These are phyloP conservation scores for Pseudonitzschia multiseries DNA, from an alignment of 108 stramenopile genomes.

Conservation along the genomic window DNA sequence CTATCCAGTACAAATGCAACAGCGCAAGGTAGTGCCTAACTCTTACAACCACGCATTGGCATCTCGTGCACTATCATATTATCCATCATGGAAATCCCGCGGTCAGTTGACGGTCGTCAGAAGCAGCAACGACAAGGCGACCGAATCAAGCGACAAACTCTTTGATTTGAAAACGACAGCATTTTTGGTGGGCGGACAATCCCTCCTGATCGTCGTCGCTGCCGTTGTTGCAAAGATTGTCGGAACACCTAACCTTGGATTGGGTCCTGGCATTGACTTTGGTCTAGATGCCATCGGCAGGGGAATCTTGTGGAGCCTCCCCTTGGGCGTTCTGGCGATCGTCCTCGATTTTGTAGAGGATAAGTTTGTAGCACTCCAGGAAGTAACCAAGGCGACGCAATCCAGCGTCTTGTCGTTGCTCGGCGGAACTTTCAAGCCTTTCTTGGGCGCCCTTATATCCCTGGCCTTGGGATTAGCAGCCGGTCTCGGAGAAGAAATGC, in stretches of 20 bases:
- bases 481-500: slow-evolving; percentile 86
- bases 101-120: not conserved
- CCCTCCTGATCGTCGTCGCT: slow-evolving; percentile 55
- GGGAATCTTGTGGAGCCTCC: slow-evolving; percentile 57
- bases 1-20: not conserved
- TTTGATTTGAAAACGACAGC: slow-evolving; percentile 49
- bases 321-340: slow-evolving; percentile 54
- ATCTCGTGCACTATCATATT: not conserved
- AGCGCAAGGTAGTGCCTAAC: not conserved
- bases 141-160: not conserved
- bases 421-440: slow-evolving; percentile 59
- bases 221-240: slow-evolving; percentile 32
- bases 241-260: slow-evolving; percentile 59
- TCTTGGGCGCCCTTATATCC: slow-evolving; percentile 36
- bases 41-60: not conserved
- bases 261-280: slow-evolving; percentile 54
- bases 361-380: slow-evolving; percentile 59
- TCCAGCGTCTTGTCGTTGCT: slow-evolving; percentile 67
- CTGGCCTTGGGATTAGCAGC: slow-evolving; percentile 70
- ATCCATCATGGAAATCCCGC: not conserved
- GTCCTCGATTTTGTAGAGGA: slow-evolving; percentile 62
- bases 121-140: not conserved
- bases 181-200: slow-evolving; percentile 64
- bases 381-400: slow-evolving; percentile 79
- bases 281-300: slow-evolving; percentile 20